Conservation (phyloP, 1,284 basidiomycete species). For the Schizopora paradoxa region DNA sequence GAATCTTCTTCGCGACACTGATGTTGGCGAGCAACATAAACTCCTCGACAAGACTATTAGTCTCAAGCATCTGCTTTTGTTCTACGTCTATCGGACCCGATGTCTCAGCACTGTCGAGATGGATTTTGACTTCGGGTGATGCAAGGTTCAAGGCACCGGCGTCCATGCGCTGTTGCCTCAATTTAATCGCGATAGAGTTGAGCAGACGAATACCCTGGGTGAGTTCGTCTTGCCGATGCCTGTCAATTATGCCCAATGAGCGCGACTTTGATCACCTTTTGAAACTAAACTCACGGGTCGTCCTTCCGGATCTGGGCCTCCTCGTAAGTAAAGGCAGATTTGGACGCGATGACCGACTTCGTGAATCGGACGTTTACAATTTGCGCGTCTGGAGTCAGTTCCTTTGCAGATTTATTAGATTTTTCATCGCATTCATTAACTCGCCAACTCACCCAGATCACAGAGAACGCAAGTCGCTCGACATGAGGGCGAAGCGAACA, state of each 20-base stretch:
- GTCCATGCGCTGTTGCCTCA: constrained; percentile 84
- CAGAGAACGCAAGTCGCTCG: constrained; percentile 93
- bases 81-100: constrained; percentile 97
- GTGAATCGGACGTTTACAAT: constrained; percentile 90
- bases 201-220: constrained; percentile 87
- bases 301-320: constrained; percentile 95
- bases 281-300: constrained; percentile 59
- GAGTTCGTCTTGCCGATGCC: constrained; percentile 76
- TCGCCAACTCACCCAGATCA: constrained; percentile 86
- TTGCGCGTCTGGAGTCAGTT: constrained; percentile 80
- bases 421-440: background rate
- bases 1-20: constrained; percentile 87
- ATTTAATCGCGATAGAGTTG: constrained; percentile 82
- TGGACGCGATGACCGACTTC: constrained; percentile 96
- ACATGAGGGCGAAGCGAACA: constrained; percentile 93
- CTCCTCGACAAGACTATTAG: constrained; percentile 96
- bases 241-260: constrained; percentile 26
- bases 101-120: constrained; percentile 88
- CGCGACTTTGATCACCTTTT: no score
- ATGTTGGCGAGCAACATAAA: constrained; percentile 99
- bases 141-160: constrained; percentile 96
- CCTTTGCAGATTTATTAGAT: constrained; percentile 40
- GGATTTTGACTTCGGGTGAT: constrained; percentile 96
- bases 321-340: constrained; percentile 96
- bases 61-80: constrained; percentile 90